A percentile compares a stretch with the other conserved stretches of the same genome.
Evolutionary conservation across 2,329 filamentous ascomycete genomes (phyloP).

Genomic region (Ustilaginoidea virens): DNA sequence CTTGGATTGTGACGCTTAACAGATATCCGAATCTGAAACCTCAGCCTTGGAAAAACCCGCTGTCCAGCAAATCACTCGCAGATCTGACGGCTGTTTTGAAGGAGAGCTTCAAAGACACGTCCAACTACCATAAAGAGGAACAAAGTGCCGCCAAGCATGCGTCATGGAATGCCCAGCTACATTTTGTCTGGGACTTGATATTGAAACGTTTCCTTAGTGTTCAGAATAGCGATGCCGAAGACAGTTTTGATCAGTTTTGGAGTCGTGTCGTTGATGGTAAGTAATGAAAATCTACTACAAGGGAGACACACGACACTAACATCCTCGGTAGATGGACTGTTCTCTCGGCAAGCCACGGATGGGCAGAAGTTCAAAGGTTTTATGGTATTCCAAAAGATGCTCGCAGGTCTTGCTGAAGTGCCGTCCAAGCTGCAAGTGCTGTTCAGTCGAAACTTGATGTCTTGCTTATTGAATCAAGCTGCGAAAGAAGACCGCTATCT

Average conservation of each 20-base stretch:
- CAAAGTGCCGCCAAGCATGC: constrained; percentile 43
- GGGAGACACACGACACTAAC: too few species aligned
- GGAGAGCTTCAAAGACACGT: constrained; percentile 46
- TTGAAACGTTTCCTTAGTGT: constrained; percentile 36
- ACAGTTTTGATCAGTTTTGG: constrained; percentile 67
- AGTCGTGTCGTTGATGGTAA: constrained; percentile 70
- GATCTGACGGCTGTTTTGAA: constrained; percentile 65
- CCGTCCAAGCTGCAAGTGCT: constrained; percentile 35
- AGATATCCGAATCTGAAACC: constrained; percentile 47
- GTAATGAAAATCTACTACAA: constrained; percentile 19
- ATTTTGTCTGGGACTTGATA: constrained; percentile 78
- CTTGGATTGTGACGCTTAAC: constrained; percentile 62
- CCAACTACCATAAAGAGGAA: constrained; percentile 27
- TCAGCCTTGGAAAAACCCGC: constrained; percentile 65
- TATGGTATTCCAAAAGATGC: constrained; percentile 65
- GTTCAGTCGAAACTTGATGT: constrained; percentile 73
- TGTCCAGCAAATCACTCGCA: constrained; percentile 51
- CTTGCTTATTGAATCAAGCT: constrained; percentile 70
- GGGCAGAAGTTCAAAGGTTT: constrained; percentile 90
- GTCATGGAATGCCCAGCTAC: constrained; percentile 64
- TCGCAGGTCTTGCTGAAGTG: constrained; percentile 37
- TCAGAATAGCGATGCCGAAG: constrained; percentile 16
- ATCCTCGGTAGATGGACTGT: constrained; percentile 81
- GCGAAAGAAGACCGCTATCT: constrained; percentile 64
- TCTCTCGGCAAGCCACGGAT: constrained; percentile 65